Conservation (phyloP, 257 asterid species). For the Oldenlandia corymbosa region DNA sequence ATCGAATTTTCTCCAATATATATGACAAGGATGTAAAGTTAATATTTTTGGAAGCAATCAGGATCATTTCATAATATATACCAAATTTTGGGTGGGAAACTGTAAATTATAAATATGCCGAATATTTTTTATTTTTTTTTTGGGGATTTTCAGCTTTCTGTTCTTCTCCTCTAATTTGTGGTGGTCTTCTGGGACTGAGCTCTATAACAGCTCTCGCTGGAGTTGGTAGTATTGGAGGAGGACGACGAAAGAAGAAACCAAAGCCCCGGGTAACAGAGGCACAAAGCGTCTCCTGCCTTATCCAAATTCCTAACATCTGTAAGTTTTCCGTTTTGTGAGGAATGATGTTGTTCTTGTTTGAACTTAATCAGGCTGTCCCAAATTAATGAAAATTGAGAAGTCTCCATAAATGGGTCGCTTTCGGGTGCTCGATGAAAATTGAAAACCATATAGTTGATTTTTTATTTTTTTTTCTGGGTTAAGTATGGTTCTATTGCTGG, state of each 20-base stretch:
- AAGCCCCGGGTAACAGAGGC: neutral
- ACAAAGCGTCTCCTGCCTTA: neutral
- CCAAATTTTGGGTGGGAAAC: neutral
- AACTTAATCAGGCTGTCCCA: neutral
- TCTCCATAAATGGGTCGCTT: neutral
- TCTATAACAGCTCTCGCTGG: neutral
- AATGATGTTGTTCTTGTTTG: neutral
- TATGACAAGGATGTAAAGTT: neutral
- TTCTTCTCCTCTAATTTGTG: neutral
- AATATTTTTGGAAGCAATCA: neutral
- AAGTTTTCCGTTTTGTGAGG: neutral
- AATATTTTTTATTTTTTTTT: too few relatives aligned
- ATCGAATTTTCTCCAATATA: neutral
- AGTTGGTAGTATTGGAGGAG: neutral
- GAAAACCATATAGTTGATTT: too few relatives aligned
- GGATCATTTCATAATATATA: neutral
- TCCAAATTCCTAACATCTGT: neutral
- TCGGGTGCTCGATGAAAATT: too few relatives aligned
- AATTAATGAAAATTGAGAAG: neutral
- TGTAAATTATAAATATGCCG: neutral
- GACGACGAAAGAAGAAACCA: neutral
- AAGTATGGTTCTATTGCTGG: neutral
- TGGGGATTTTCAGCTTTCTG: neutral
- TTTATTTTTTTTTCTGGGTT: too few relatives aligned
- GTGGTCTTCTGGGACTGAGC: conserved; percentile 5